Base-by-base conservation (phyloP, 345 rosid genomes). In the Eucalyptus lansdowneana region DNA sequence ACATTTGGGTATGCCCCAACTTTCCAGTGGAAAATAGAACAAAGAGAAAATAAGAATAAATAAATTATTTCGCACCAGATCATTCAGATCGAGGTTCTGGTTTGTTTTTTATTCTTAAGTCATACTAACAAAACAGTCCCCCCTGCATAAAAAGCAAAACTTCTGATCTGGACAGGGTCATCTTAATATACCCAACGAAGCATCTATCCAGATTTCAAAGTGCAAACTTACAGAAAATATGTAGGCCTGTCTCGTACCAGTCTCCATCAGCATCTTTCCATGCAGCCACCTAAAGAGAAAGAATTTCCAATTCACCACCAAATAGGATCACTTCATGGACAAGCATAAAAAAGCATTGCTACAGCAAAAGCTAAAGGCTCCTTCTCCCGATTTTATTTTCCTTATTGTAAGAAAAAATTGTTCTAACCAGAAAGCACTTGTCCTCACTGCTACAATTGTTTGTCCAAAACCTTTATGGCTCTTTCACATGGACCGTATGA, bases 201-300 rank as follows among this genome's bases (percentile, higher is more conserved):
- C 31, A 31, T 25, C 58, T 14, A 24, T 51, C 29, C 86, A 11
- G 76, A 62, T 69, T 80, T 19, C 22, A 14, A 49, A 67, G 49
- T 24, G 50, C 29, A n/a, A 81, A 92, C 99, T 96, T 94, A 97
- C 99, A 97, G 93, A 97, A 97, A 91, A 97, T 97, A 92, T 97
- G 99, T 90, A 97, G 91, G 45, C 99, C 98, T 65, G 98, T 97
- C 91, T 97, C 99, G 50, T 97, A 96, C 97, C 99, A 97, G 90
- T 97, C 99, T 83, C 98, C 99, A 91, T 97, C 97, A 53, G 93
- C 94, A 93, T 97, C 98, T 92, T 95, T 96, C 99, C 99, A 97
- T 27, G 99, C 99, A 91, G 98, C 99, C 89, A 97, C 95, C 99
- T 97, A 89, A 49, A 56, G 47, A 58, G 47, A 88, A 80, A 88